These are phyloP conservation scores for Cynara cardunculus DNA, from an alignment of 129 eudicot species.

Conservation along the genomic window DNA sequence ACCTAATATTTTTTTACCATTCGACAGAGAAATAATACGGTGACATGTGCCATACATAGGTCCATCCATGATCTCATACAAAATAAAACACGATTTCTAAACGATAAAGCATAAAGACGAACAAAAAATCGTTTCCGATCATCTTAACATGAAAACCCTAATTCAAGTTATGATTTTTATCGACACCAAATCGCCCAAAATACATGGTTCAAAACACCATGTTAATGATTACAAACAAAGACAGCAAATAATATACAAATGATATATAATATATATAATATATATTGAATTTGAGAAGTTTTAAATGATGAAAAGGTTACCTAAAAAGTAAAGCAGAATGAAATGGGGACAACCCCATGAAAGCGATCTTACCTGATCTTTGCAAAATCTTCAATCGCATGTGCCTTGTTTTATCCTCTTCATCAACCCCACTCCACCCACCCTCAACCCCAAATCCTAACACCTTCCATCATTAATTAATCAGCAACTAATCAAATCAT, in stretches of 20 bases:
- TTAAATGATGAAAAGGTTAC: conserved; percentile 4
- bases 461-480: not conserved
- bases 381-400: conserved; percentile 26
- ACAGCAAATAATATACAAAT: conserved; percentile 20
- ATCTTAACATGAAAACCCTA: not conserved
- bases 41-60: too few relatives aligned
- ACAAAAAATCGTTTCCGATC: too few relatives aligned
- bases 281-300: not conserved
- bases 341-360: conserved; percentile 38
- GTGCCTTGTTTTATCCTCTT: conserved; percentile 34
- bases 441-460: not conserved
- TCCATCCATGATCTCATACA: too few relatives aligned
- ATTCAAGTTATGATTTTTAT: not conserved
- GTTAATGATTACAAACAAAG: conserved; percentile 19
- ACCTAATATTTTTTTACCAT: too few relatives aligned
- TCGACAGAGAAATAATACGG: too few relatives aligned
- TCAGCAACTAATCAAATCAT: conserved; percentile 14
- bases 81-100: not conserved
- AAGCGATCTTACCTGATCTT: conserved; percentile 37
- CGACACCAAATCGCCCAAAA: not conserved
- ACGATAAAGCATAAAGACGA: not conserved
- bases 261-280: not conserved
- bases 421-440: conserved; percentile 29
- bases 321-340: conserved; percentile 31
- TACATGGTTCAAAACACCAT: not conserved